Conservation (phyloP, 2,329 filamentous ascomycete genomes). For the Aschersonia sp. region DNA sequence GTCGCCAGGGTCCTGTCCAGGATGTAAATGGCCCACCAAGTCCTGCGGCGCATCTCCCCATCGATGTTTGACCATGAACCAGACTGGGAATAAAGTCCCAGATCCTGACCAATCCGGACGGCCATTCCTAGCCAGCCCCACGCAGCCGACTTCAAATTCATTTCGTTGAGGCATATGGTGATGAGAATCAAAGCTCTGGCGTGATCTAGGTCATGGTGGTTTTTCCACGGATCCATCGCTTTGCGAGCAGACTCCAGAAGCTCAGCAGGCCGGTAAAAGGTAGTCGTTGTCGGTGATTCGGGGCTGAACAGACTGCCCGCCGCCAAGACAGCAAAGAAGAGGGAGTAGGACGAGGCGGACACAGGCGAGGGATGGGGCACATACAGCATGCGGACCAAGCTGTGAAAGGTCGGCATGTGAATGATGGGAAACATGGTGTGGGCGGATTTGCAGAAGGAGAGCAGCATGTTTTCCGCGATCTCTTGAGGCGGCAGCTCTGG, state of each 20-base stretch:
- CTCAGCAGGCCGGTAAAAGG: constrained; percentile 38
- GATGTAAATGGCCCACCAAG: constrained; percentile 92
- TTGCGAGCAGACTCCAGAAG: constrained; percentile 59
- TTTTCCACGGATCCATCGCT: constrained; percentile 68
- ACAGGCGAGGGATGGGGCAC: constrained; percentile 42
- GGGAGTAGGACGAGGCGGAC: constrained; percentile 57
- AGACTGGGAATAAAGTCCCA: constrained; percentile 66
- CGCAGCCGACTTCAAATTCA: constrained; percentile 72
- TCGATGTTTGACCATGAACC: constrained; percentile 63
- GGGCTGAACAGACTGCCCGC: constrained; percentile 63
- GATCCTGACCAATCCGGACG: constrained; percentile 67
- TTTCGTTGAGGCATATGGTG: constrained; percentile 69
- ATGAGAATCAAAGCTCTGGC: constrained; percentile 59
- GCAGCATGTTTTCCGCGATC: constrained; percentile 56
- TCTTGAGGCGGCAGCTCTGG: constrained; percentile 58
- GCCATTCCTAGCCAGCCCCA: constrained; percentile 77
- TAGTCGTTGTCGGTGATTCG: constrained; percentile 34
- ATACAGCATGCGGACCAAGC: constrained; percentile 66
- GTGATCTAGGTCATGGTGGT: constrained; percentile 63
- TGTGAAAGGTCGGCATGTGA: constrained; percentile 74
- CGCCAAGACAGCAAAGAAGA: constrained; percentile 74
- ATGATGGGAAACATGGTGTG: constrained; percentile 75
- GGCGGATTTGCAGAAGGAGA: constrained; percentile 60
- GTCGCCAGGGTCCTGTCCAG: constrained; percentile 72
- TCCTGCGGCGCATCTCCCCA: constrained; percentile 69